These are phyloP conservation scores for Blastobotrys illinoisensis DNA, from an alignment of 1,139 yeast species.

Conservation along the genomic window DNA sequence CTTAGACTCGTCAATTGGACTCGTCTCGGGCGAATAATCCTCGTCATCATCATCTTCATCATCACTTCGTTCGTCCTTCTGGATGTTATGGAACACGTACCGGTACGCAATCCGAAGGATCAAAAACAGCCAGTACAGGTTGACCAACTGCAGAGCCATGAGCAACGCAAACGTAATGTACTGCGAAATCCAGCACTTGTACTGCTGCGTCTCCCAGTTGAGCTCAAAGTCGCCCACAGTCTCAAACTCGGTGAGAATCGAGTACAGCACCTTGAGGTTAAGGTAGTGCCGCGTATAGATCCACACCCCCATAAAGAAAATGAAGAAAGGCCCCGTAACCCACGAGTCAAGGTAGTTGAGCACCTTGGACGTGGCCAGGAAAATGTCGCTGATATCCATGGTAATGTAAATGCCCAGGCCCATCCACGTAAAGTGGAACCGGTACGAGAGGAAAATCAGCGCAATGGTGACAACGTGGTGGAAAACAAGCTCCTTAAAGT, in stretches of 20 bases:
- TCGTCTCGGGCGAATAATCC: constrained; percentile 15
- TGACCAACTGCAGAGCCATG: constrained; percentile 76
- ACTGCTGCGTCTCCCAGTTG: constrained; percentile 89
- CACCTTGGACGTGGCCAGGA: constrained; percentile 76
- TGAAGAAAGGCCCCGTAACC: constrained; percentile 58
- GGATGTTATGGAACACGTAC: constrained; percentile 49
- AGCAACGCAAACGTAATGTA: constrained; percentile 77
- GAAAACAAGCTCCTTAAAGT: constrained; percentile 80
- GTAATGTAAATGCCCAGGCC: constrained; percentile 88
- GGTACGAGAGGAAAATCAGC: constrained; percentile 81
- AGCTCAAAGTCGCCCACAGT: constrained; percentile 77
- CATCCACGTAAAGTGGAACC: constrained; percentile 95
- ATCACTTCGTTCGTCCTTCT: constrained; percentile 86
- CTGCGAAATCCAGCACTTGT: constrained; percentile 93
- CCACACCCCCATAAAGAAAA: constrained; percentile 71
- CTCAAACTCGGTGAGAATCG: constrained; percentile 79
- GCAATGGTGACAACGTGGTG: constrained; percentile 92
- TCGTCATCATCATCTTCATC: constrained; percentile 59
- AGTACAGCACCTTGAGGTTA: constrained; percentile 76
- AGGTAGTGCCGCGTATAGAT: constrained; percentile 81
- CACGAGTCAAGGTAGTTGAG: constrained; percentile 74
- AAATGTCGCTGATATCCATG: constrained; percentile 93
- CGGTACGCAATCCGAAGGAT: constrained; percentile 74
- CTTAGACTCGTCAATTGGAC: constrained; percentile 5
- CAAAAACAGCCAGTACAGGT: constrained; percentile 79